Conservation (phyloP, 2,329 filamentous ascomycete genomes). For the Fusarium agapanthi region DNA sequence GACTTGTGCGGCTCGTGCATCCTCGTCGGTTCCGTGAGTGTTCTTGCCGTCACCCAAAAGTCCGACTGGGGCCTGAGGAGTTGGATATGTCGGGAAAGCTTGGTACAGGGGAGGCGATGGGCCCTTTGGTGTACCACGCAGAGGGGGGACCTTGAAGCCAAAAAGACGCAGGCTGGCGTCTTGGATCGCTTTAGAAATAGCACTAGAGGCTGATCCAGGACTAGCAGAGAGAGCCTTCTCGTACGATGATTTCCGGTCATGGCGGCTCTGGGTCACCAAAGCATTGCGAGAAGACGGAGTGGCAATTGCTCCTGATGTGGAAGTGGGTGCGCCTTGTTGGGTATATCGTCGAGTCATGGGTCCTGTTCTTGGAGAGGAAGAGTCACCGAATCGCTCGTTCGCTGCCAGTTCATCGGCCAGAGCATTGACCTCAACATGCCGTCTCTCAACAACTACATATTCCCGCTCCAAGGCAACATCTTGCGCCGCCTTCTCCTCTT, state of each 20-base stretch:
- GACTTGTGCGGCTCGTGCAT: slow-evolving; percentile 77
- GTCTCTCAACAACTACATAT: slow-evolving; percentile 95
- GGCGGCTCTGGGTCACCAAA: slow-evolving; percentile 76
- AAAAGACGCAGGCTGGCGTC: slow-evolving; percentile 84
- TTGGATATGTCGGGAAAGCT: slow-evolving; percentile 86
- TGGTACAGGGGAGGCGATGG: slow-evolving; percentile 80
- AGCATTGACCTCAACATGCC: slow-evolving; percentile 94
- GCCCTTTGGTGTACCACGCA: slow-evolving; percentile 66
- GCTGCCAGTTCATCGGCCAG: slow-evolving; percentile 94
- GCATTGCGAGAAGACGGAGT: slow-evolving; percentile 75
- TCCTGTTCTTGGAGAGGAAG: slow-evolving; percentile 63
- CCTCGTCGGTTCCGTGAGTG: slow-evolving; percentile 74
- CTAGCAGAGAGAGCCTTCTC: slow-evolving; percentile 77
- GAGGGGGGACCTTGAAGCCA: slow-evolving; percentile 74
- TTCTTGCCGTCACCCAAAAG: slow-evolving; percentile 72
- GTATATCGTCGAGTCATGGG: slow-evolving; percentile 79
- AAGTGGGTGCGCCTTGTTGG: slow-evolving; percentile 76
- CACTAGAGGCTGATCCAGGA: slow-evolving; percentile 80
- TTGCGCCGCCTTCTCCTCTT: slow-evolving; percentile 78
- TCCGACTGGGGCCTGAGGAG: slow-evolving; percentile 66
- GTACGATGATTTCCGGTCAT: slow-evolving; percentile 81
- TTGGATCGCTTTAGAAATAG: slow-evolving; percentile 93
- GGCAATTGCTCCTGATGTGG: slow-evolving; percentile 74
- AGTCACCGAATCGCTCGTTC: slow-evolving; percentile 71
- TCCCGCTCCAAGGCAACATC: slow-evolving; percentile 92